Conservation (phyloP, 176 grass and related monocot genomes). For the Musa acuminata region DNA sequence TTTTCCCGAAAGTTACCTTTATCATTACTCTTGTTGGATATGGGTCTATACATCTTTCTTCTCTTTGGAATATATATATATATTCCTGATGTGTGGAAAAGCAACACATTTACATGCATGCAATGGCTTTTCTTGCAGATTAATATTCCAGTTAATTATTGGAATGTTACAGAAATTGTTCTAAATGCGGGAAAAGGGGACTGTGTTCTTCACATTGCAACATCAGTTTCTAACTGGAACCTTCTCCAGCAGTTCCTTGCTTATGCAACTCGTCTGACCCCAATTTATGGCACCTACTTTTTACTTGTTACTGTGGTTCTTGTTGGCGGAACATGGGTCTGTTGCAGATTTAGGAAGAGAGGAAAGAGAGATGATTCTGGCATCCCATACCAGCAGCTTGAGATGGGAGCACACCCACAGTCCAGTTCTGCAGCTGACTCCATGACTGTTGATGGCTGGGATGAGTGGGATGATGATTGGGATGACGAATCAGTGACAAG, state of each 20-base stretch:
- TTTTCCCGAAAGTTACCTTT: not conserved
- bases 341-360: slow-evolving; percentile 55
- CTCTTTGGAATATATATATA: not conserved
- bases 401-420: slow-evolving; percentile 51
- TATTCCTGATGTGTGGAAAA: not conserved
- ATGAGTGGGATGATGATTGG: slow-evolving; percentile 90
- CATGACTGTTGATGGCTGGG: slow-evolving; percentile 53
- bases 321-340: slow-evolving; percentile 37
- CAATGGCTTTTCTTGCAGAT: slow-evolving; percentile 28
- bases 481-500: slow-evolving; percentile 62
- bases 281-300: slow-evolving; percentile 67
- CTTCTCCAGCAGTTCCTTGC: slow-evolving; percentile 38
- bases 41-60: not conserved
- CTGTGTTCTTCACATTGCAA: slow-evolving; percentile 24
- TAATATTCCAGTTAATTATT: slow-evolving; percentile 17
- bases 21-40: no score
- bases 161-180: slow-evolving; percentile 33
- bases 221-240: slow-evolving; percentile 35
- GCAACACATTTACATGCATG: not conserved
- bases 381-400: slow-evolving; percentile 65
- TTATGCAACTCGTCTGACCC: slow-evolving; percentile 51
- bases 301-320: slow-evolving; percentile 50
- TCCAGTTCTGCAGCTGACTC: slow-evolving; percentile 26
- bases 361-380: slow-evolving; percentile 12
- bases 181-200: slow-evolving; percentile 29